These are phyloP conservation scores for Hanseniaspora vineae DNA, from an alignment of 805 yeast genomes.

Conservation along the genomic window DNA sequence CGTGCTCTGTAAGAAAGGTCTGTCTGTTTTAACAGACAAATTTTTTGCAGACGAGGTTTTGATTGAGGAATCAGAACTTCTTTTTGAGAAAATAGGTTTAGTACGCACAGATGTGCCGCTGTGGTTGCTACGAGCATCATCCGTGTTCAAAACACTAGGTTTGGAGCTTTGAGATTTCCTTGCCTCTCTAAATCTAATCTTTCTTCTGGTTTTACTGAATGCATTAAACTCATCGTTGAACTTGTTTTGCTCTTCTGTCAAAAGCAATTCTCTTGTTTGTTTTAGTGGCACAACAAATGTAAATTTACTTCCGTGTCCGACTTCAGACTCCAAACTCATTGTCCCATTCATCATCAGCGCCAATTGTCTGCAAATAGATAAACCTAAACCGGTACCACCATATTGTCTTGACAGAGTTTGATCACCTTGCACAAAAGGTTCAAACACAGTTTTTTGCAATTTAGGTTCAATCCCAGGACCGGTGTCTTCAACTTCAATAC, in stretches of 20 bases:
- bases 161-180: slow-evolving; percentile 8
- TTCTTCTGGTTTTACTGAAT: slow-evolving; percentile 37
- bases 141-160: neutral
- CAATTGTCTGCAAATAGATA: slow-evolving; percentile 78
- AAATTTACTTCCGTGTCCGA: slow-evolving; percentile 79
- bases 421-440: slow-evolving; percentile 96
- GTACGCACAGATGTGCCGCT: neutral
- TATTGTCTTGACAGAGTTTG: slow-evolving; percentile 81
- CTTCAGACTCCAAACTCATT: slow-evolving; percentile 53
- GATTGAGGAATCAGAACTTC: slow-evolving; percentile 4
- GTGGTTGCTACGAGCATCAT: neutral
- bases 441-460: slow-evolving; percentile 75
- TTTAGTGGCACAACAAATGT: slow-evolving; percentile 66
- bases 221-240: slow-evolving; percentile 61
- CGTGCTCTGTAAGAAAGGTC: slow-evolving; percentile 26
- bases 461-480: slow-evolving; percentile 90
- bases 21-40: slow-evolving; percentile 13
- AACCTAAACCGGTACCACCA: slow-evolving; percentile 94
- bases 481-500: slow-evolving; percentile 68
- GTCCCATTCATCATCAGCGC: slow-evolving; percentile 88
- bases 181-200: slow-evolving; percentile 25
- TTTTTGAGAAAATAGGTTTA: slow-evolving; percentile 5
- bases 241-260: slow-evolving; percentile 25
- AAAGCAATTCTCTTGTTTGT: slow-evolving; percentile 30
- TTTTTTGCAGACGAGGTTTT: slow-evolving; percentile 6